These are phyloP conservation scores for Claviceps sp. DNA, from an alignment of 2,329 filamentous ascomycete genomes.

Conservation along the genomic window DNA sequence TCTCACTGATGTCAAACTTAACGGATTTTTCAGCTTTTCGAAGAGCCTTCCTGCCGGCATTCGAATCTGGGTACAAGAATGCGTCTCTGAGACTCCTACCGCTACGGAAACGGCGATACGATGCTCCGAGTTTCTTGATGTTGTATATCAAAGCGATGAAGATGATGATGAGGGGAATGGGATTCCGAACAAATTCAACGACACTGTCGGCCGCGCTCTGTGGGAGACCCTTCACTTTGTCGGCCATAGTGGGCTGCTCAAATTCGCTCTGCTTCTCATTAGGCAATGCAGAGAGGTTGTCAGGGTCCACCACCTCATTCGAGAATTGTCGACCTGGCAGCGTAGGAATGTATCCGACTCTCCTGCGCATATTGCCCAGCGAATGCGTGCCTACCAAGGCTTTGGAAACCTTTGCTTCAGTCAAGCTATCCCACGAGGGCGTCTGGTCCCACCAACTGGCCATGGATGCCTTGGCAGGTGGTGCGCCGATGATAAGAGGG, in stretches of 20 bases:
- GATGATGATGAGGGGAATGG: constrained; percentile 34
- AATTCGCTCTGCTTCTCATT: constrained; percentile 11
- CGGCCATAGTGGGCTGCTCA: constrained; percentile 30
- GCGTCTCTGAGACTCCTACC: constrained; percentile 18
- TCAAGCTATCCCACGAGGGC: constrained; percentile 25
- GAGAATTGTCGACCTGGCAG: constrained; percentile 21
- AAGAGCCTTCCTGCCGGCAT: neutral
- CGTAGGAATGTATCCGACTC: constrained; percentile 22
- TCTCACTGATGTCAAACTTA: neutral
- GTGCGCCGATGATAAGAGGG: constrained; percentile 65
- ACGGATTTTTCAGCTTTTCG: neutral
- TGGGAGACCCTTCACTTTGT: constrained; percentile 37
- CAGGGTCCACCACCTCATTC: constrained; percentile 16
- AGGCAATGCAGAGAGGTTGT: constrained; percentile 21
- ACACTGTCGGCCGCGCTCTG: constrained; percentile 35
- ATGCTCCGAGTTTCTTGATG: constrained; percentile 30
- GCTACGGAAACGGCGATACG: constrained; percentile 21
- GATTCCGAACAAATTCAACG: constrained; percentile 43
- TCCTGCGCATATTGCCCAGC: constrained; percentile 23
- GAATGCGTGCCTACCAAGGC: constrained; percentile 61
- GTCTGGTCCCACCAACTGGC: constrained; percentile 34
- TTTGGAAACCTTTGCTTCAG: constrained; percentile 37
- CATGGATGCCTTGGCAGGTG: constrained; percentile 30
- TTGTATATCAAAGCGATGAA: constrained; percentile 28
- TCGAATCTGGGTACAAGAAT: constrained; percentile 6